phyloP scores from a whole-genome alignment of 1,284 basidiomycete genomes.

The Rhodotorula sp. region DNA sequence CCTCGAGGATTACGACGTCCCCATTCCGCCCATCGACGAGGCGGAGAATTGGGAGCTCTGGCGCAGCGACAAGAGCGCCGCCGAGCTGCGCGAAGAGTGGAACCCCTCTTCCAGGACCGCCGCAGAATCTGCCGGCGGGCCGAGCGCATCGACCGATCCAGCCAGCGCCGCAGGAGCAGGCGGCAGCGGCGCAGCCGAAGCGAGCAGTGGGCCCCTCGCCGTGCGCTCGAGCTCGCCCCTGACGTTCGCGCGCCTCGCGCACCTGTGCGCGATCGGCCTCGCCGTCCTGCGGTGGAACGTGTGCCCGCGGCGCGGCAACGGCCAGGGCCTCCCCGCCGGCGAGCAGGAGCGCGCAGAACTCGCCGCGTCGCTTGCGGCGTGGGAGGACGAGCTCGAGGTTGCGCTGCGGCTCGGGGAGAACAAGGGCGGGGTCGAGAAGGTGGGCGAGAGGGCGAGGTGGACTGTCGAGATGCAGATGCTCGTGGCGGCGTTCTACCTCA shows the following conservation, averaged over 20 bases:
- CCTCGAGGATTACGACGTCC: conserved; percentile 31
- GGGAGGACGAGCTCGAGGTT: conserved; percentile 19
- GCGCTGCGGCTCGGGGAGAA: conserved; percentile 24
- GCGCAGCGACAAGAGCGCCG: conserved; percentile 34
- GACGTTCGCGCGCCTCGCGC: conserved; percentile 23
- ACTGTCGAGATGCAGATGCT: conserved; percentile 36
- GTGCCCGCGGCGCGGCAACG: conserved; percentile 22
- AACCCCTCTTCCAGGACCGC: background rate
- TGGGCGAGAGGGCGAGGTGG: conserved; percentile 25
- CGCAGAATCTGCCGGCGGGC: background rate
- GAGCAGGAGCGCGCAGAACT: conserved; percentile 27
- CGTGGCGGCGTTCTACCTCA: conserved; percentile 12
- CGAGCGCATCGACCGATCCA: background rate
- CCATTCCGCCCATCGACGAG: conserved; percentile 28
- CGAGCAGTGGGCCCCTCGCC: background rate
- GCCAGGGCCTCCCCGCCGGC: conserved; percentile 13
- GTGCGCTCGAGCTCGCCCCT: conserved; percentile 28
- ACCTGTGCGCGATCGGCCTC: conserved; percentile 33
- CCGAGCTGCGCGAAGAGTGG: conserved; percentile 26
- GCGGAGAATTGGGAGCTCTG: conserved; percentile 39
- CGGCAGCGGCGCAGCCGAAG: background rate
- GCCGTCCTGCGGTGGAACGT: conserved; percentile 22
- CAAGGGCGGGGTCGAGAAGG: conserved; percentile 1
- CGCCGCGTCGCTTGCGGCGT: conserved; percentile 11
- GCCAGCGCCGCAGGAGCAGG: background rate